phyloP scores from a whole-genome alignment of 176 grass and related monocot species.

The Carex kokanica region DNA sequence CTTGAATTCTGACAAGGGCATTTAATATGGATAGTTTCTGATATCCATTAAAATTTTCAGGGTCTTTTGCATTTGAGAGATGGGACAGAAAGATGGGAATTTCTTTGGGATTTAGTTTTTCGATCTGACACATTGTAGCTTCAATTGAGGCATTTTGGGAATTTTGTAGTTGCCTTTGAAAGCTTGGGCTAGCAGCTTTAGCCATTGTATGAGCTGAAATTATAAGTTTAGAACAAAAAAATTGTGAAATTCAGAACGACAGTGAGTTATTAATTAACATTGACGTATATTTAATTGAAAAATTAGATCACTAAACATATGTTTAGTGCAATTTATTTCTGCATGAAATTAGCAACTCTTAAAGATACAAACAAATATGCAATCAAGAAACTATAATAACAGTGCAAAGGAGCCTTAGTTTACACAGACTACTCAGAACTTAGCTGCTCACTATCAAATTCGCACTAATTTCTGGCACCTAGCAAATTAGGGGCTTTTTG shows the following conservation, averaged over 20 bases:
- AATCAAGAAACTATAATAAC: not conserved
- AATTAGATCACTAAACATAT: not conserved
- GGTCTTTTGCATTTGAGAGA: constrained; percentile 37
- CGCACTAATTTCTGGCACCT: not conserved
- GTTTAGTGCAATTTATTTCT: not conserved
- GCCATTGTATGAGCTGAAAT: constrained; percentile 47
- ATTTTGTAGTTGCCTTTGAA: constrained; percentile 24
- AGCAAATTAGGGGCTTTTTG: not conserved
- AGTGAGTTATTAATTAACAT: not conserved
- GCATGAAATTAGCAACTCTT: not conserved
- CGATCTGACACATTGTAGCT: constrained; percentile 39
- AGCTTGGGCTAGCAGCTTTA: constrained; percentile 11
- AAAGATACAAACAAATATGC: not conserved
- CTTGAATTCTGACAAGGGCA: constrained; percentile 48
- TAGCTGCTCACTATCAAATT: not conserved
- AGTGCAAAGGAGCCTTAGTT: not conserved
- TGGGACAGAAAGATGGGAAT: constrained; percentile 52
- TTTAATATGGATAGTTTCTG: constrained; percentile 48
- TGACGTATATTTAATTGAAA: not conserved
- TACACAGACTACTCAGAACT: not conserved
- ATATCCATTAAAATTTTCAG: constrained; percentile 22
- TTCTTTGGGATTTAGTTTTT: constrained; percentile 45
- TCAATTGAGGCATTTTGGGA: constrained; percentile 18
- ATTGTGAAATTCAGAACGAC: not conserved
- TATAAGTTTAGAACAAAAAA: not conserved